Evolutionary conservation across 495 filamentous ascomycete genomes (phyloP).

Genomic region (Bacidia gigantensis): DNA sequence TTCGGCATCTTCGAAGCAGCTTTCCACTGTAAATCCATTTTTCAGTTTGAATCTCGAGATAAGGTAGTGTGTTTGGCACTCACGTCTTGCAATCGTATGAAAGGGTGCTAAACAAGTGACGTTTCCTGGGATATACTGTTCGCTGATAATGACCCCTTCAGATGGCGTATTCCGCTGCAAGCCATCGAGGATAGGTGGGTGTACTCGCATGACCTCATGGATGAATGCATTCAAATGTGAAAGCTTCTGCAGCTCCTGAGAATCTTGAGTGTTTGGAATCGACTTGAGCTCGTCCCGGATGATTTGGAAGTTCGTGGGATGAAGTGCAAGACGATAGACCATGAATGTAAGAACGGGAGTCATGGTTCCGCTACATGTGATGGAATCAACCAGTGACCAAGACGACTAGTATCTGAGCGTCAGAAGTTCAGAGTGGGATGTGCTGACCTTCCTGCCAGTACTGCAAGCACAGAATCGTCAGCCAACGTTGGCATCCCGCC

Average conservation of each 20-base stretch:
- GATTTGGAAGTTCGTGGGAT: conserved; percentile 21
- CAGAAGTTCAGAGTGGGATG: too few species aligned
- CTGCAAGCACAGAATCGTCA: too few species aligned
- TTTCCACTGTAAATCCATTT: too few species aligned
- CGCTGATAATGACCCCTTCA: conserved; percentile 33
- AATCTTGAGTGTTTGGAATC: conserved; percentile 5
- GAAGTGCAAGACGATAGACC: conserved; percentile 26
- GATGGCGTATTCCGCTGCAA: conserved; percentile 29
- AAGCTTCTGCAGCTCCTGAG: conserved; percentile 15
- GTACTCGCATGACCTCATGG: conserved; percentile 36
- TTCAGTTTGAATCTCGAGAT: too few species aligned
- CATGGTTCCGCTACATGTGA: conserved; percentile 32
- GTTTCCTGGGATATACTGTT: conserved; percentile 30
- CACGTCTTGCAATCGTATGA: conserved; percentile 25
- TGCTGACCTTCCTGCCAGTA: too few species aligned
- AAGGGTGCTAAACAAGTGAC: conserved; percentile 26
- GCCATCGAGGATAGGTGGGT: conserved; percentile 26
- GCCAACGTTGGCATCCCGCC: too few species aligned
- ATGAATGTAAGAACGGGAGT: conserved; percentile 24
- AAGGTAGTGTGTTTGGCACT: too few species aligned
- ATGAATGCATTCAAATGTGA: conserved; percentile 33
- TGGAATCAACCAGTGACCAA: too few species aligned
- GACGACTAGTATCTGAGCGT: too few species aligned
- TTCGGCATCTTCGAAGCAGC: too few species aligned
- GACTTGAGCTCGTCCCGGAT: conserved; percentile 21